Evolutionary conservation across 2,329 filamentous ascomycete genomes (phyloP).

Genomic region (Sporothrix brunneoviolacea): DNA sequence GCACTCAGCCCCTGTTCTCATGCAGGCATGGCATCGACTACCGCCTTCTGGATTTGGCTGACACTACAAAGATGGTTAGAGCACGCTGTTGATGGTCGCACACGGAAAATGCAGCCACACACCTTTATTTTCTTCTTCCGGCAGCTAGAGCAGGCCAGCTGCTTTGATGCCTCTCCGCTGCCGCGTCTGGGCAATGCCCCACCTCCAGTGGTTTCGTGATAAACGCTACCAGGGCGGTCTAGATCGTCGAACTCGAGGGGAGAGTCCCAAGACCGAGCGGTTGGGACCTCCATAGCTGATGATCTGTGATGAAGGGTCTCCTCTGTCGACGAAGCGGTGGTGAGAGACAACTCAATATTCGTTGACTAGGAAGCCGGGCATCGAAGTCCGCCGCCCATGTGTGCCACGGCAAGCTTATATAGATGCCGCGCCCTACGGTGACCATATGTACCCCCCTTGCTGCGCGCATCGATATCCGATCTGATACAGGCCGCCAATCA

Average conservation of each 20-base stretch:
- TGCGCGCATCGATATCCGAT: slow-evolving; percentile 2
- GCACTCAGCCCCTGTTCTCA: not conserved
- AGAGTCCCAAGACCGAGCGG: not conserved
- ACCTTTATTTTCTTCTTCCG: slow-evolving; percentile 10
- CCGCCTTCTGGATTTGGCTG: not conserved
- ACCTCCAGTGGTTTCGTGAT: no score
- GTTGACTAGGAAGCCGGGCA: no score
- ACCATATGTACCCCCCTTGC: not conserved
- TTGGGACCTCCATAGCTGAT: not conserved
- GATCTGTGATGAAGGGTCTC: not conserved
- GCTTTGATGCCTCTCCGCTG: slow-evolving; percentile 8
- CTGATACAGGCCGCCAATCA: not conserved
- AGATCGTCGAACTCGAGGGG: no score
- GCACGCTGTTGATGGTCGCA: no score
- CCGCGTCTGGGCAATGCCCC: no score
- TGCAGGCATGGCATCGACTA: slow-evolving; percentile 4
- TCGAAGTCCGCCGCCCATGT: not conserved
- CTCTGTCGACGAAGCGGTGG: not conserved
- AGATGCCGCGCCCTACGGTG: not conserved
- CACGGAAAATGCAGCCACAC: no score
- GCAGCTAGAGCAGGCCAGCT: slow-evolving; percentile 9
- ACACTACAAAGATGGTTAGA: no score
- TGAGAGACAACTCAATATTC: not conserved
- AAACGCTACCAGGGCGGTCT: not conserved
- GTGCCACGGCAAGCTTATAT: no score